Conservation (phyloP, 1,284 basidiomycete genomes). For the Vanrija pseudolonga region DNA sequence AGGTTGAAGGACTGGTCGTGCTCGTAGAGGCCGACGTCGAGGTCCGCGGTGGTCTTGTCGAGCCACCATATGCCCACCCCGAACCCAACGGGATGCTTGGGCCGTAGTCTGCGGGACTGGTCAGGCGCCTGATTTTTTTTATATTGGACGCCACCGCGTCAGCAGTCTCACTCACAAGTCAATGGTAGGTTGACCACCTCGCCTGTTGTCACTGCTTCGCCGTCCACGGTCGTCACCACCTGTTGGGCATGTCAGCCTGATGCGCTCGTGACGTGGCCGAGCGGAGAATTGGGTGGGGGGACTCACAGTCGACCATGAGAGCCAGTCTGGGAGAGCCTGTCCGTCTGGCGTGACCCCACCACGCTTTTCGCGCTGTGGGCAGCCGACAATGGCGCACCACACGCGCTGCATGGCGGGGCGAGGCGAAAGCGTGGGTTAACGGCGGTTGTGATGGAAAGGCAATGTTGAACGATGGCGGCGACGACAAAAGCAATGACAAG, state of each 20-base stretch:
- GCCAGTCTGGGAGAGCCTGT: conserved; percentile 26
- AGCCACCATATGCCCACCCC: conserved; percentile 26
- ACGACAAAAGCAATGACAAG: neutral
- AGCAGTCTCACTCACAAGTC: conserved; percentile 22
- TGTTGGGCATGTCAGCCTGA: neutral
- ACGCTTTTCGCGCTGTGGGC: conserved; percentile 4
- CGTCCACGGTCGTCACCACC: conserved; percentile 22
- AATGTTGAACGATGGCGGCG: too few species aligned
- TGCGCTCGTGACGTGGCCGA: neutral
- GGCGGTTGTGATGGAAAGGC: too few species aligned
- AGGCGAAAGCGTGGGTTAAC: neutral
- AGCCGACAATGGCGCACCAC: conserved; percentile 17
- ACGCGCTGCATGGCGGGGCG: conserved; percentile 5
- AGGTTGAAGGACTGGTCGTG: neutral
- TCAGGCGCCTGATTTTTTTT: conserved; percentile 10
- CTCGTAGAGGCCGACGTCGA: neutral
- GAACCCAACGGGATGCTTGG: conserved; percentile 23
- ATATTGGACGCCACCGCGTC: neutral
- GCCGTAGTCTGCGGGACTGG: conserved; percentile 20
- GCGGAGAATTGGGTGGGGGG: neutral
- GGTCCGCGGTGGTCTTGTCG: conserved; percentile 9
- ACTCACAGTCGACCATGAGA: conserved; percentile 24
- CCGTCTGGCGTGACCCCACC: conserved; percentile 20
- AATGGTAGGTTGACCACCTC: conserved; percentile 23
- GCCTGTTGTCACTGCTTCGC: conserved; percentile 19